Evolutionary conservation across 2,329 filamentous ascomycete species (phyloP), one percentile per base, ranked within the genome.

Genomic region (Aspergillus fructus): DNA sequence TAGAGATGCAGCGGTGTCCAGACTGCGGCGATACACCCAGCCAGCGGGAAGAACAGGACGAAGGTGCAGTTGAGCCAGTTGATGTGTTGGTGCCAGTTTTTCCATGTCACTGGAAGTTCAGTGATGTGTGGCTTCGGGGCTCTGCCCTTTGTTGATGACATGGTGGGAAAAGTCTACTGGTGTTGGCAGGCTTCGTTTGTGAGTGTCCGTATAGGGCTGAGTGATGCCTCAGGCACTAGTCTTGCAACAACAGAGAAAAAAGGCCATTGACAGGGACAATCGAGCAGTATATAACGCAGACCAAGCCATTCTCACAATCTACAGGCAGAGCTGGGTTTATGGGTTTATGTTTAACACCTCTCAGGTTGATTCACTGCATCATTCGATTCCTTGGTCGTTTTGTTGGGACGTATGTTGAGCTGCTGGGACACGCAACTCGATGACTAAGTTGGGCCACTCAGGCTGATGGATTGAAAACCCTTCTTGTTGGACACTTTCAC

Each of bases 41-140:
- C 78, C 41, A 92, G 64, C 33, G 91, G 91, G 30, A 96, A 82
- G 65, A 87, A 80, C 64, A 94, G 74, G 72, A 94, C 91, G 72
- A 96, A 84, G 57, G 81, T 83, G 60, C 89, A 86, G 76, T 94
- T 96, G 65, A 96, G 82, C 90, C 91, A 96, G 81, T 94, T 90
- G 80, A 96, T 82, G 72, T 96, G 91, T 78, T 91, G 87, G 78
- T 91, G 86, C 89, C 89, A 93, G 79, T 94, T 96, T 68, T 80
- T 79, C 76, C 80, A 82, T 56, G 90, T 94, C 64, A 93, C 87
- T 58, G 89, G 89, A 61, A 83, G 83, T 61, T 93, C 90, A 60
- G 89, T 85, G 77, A 94, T 93, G 75, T 94, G 90, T 67, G 86
- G 82, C 77, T 93, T 93, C 79, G 45, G 15, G 15, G 21, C 23